These are phyloP conservation scores for Colletotrichum salicis DNA, from an alignment of 2,329 filamentous ascomycete species.

Conservation along the genomic window DNA sequence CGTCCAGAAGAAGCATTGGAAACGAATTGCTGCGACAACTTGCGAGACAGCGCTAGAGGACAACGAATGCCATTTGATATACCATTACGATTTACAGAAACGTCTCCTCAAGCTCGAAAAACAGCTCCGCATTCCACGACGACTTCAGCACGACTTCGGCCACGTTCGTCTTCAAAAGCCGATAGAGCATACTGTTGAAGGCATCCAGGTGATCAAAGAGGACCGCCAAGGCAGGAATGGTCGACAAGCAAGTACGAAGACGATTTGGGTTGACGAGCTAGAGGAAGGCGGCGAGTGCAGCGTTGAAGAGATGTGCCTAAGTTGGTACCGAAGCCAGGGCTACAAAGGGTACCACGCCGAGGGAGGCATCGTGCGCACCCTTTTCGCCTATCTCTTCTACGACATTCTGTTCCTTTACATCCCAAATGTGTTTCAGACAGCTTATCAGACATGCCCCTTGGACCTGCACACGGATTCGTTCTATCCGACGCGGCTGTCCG, in stretches of 20 bases:
- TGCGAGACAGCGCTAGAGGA: conserved; percentile 91
- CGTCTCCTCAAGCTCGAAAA: conserved; percentile 92
- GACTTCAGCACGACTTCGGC: conserved; percentile 91
- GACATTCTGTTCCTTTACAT: conserved; percentile 93
- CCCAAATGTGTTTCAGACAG: conserved; percentile 96
- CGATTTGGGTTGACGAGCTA: conserved; percentile 85
- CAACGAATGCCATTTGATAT: conserved; percentile 87
- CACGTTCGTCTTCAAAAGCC: conserved; percentile 84
- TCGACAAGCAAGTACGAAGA: conserved; percentile 70
- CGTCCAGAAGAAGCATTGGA: conserved; percentile 84
- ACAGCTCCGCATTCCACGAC: conserved; percentile 81
- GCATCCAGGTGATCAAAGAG: conserved; percentile 78
- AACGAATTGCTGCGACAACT: conserved; percentile 77
- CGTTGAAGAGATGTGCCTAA: conserved; percentile 95
- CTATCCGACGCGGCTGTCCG: conserved; percentile 83
- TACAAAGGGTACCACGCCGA: conserved; percentile 97
- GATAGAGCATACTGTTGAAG: conserved; percentile 78
- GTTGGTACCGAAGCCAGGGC: conserved; percentile 81
- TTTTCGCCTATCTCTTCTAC: conserved; percentile 91
- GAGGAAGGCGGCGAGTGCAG: conserved; percentile 79
- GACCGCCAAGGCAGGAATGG: conserved; percentile 53
- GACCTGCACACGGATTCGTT: conserved; percentile 95
- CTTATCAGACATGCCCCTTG: conserved; percentile 91
- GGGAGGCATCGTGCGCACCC: conserved; percentile 89
- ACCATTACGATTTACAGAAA: conserved; percentile 94